Evolutionary conservation across 495 filamentous ascomycete genomes (phyloP).

Genomic region (Tricharina praecox): DNA sequence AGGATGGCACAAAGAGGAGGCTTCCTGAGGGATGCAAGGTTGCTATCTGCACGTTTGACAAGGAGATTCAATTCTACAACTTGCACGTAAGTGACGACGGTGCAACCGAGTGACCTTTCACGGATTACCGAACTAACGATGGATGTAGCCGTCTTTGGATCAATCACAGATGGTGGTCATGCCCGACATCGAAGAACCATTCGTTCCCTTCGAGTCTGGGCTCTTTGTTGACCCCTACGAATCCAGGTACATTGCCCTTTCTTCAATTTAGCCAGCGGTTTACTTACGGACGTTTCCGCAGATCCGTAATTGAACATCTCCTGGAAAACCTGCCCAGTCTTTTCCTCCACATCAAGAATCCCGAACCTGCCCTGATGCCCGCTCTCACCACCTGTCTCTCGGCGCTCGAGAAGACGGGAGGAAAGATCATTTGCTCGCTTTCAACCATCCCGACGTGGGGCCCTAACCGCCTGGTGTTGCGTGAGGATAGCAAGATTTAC

Average conservation of each 20-base stretch:
- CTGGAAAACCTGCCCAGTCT: slow-evolving; percentile 61
- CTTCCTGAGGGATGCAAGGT: slow-evolving; percentile 71
- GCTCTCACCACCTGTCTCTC: slow-evolving; percentile 64
- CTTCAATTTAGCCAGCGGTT: not conserved
- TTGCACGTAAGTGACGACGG: slow-evolving; percentile 44
- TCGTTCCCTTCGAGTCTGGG: slow-evolving; percentile 79
- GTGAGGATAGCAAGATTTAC: slow-evolving; percentile 76
- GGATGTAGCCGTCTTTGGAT: slow-evolving; percentile 48
- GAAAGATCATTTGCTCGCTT: slow-evolving; percentile 80
- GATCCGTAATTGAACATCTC: slow-evolving; percentile 68
- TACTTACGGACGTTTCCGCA: slow-evolving; percentile 17
- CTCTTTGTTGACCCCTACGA: slow-evolving; percentile 93
- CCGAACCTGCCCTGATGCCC: slow-evolving; percentile 73
- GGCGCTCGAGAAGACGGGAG: slow-evolving; percentile 68
- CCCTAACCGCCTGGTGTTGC: slow-evolving; percentile 61
- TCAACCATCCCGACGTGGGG: slow-evolving; percentile 76
- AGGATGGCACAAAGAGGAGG: slow-evolving; percentile 40
- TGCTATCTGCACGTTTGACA: slow-evolving; percentile 90
- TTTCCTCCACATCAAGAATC: slow-evolving; percentile 71
- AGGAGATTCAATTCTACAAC: slow-evolving; percentile 94
- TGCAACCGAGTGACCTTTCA: not conserved
- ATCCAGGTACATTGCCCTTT: slow-evolving; percentile 41
- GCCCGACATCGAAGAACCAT: slow-evolving; percentile 94
- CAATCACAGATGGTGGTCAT: slow-evolving; percentile 97
- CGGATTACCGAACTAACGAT: not conserved